phyloP scores from a whole-genome alignment of 208 protist species.

The Trypanosoma caninum region DNA sequence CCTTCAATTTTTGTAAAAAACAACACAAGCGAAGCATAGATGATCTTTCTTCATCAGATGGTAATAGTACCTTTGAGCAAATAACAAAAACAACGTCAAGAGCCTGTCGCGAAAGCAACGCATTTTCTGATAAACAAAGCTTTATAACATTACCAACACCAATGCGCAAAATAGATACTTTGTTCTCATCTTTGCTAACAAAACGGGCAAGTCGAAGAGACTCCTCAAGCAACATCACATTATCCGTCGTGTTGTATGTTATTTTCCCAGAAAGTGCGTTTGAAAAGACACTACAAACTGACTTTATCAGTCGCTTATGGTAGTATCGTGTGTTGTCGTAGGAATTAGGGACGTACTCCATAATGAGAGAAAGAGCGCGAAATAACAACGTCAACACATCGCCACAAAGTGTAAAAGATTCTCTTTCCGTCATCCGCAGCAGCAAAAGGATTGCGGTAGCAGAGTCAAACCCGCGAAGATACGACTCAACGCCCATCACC shows the following conservation, averaged over 20 bases:
- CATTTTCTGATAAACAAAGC: constrained; percentile 54
- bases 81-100: constrained; percentile 72
- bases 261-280: constrained; percentile 51
- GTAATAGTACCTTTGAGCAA: constrained; percentile 73
- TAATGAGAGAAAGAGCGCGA: constrained; percentile 69
- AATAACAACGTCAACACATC: constrained; percentile 68
- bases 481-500: constrained; percentile 81
- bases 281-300: constrained; percentile 48
- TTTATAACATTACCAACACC: constrained; percentile 64
- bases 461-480: constrained; percentile 78
- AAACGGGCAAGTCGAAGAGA: constrained; percentile 79
- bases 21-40: constrained; percentile 20
- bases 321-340: constrained; percentile 43
- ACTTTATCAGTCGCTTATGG: constrained; percentile 48
- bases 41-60: constrained; percentile 49
- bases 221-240: constrained; percentile 64
- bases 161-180: constrained; percentile 51
- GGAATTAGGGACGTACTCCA: constrained; percentile 79
- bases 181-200: constrained; percentile 66
- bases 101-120: constrained; percentile 57
- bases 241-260: constrained; percentile 46
- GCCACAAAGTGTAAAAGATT: constrained; percentile 27
- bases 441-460: constrained; percentile 42
- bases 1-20: too few species aligned
- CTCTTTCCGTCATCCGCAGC: constrained; percentile 40